Evolutionary conservation across 163 green algal species (phyloP).

Genomic region (Coccomyxa subellipsoidea): DNA sequence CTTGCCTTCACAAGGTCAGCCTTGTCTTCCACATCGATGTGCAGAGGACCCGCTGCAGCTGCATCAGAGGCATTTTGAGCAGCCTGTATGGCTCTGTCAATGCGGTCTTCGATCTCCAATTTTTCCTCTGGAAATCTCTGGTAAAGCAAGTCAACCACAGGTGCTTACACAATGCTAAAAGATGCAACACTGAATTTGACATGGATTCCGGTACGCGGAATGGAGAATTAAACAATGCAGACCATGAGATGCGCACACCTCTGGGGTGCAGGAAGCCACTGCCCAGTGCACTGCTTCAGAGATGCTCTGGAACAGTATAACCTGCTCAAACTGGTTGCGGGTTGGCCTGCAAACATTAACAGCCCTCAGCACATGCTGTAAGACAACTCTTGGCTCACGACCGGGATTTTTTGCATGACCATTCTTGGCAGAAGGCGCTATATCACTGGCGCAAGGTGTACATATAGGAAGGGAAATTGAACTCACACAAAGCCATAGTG

Average conservation of each 20-base stretch:
- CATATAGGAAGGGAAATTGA: background rate
- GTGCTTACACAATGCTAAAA: no score
- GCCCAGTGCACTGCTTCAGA: background rate
- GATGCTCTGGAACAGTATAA: background rate
- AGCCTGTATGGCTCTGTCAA: background rate
- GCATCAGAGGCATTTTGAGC: background rate
- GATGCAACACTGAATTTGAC: no score
- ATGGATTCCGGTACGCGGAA: no score
- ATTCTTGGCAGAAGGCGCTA: no score
- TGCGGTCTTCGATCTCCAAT: background rate
- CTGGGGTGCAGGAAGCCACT: background rate
- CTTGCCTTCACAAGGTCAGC: background rate
- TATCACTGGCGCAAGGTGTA: background rate
- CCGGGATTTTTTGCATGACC: no score
- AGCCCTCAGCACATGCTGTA: background rate
- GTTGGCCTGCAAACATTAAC: background rate
- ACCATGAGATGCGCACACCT: background rate
- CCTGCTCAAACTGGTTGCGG: background rate
- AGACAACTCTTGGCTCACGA: no score
- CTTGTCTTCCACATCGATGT: background rate
- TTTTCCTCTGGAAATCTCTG: background rate
- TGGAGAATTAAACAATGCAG: no score
- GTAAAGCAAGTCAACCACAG: no score
- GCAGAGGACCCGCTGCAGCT: background rate
- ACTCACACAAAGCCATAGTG: constrained; percentile 1